Evolutionary conservation across 2,329 filamentous ascomycete species (phyloP).

Genomic region (Fusarium oligoseptatum): DNA sequence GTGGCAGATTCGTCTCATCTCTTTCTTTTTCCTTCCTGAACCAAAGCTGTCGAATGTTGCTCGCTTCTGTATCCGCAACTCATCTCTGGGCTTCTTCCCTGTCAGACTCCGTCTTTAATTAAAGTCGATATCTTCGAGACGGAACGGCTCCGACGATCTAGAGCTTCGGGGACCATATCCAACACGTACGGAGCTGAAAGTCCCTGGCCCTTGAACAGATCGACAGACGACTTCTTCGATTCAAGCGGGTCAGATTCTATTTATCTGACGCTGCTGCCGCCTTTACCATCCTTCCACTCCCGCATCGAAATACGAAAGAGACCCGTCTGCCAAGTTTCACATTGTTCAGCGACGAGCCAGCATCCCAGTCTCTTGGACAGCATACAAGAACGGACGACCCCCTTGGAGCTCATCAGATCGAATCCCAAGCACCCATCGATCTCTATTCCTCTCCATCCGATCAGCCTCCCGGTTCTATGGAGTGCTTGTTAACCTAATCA

Average conservation of each 20-base stretch:
- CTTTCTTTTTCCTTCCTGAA: slow-evolving; percentile 38
- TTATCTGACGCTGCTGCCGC: slow-evolving; percentile 35
- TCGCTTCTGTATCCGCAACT: slow-evolving; percentile 28
- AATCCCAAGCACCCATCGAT: slow-evolving; percentile 30
- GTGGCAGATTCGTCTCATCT: slow-evolving; percentile 49
- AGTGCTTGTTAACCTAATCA: slow-evolving; percentile 37
- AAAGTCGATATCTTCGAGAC: slow-evolving; percentile 25
- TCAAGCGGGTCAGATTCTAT: slow-evolving; percentile 38
- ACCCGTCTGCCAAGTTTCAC: slow-evolving; percentile 32
- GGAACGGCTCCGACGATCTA: slow-evolving; percentile 34
- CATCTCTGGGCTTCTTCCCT: slow-evolving; percentile 25
- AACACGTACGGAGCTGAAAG: slow-evolving; percentile 21
- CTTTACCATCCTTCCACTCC: slow-evolving; percentile 26
- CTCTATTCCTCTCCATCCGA: slow-evolving; percentile 16
- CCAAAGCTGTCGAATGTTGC: slow-evolving; percentile 30
- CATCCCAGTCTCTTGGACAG: slow-evolving; percentile 30
- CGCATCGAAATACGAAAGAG: slow-evolving; percentile 34
- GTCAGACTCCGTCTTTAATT: slow-evolving; percentile 23
- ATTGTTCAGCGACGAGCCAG: slow-evolving; percentile 26
- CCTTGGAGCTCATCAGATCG: slow-evolving; percentile 26
- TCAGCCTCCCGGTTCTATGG: slow-evolving; percentile 17
- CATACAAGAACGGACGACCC: slow-evolving; percentile 39
- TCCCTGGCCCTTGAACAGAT: slow-evolving; percentile 36
- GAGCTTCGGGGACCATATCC: slow-evolving; percentile 29
- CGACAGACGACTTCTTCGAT: slow-evolving; percentile 41